Percentiles rank a stretch among this genome's conserved stretches.
These are phyloP conservation scores for Boeremia lycopersici DNA, from an alignment of 2,329 filamentous ascomycete genomes.

Conservation along the genomic window DNA sequence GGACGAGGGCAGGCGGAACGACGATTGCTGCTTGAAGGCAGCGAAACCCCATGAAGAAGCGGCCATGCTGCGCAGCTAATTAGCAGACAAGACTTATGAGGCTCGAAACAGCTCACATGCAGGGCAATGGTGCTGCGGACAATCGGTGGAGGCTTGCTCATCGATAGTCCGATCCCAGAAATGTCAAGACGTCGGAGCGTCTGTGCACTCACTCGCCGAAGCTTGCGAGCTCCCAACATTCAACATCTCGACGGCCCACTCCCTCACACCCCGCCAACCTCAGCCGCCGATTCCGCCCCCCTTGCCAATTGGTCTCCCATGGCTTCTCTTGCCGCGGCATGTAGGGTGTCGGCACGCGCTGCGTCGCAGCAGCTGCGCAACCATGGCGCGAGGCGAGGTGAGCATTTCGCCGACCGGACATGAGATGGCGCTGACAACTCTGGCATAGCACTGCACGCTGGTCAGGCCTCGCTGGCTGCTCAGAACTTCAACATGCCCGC, in stretches of 20 bases:
- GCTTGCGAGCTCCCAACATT: slow-evolving; percentile 43
- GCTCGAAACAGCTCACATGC: background rate
- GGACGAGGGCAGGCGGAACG: slow-evolving; percentile 41
- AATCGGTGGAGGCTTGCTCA: slow-evolving; percentile 3
- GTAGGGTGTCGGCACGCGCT: slow-evolving; percentile 67
- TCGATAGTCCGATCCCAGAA: slow-evolving; percentile 6
- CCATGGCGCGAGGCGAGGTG: slow-evolving; percentile 65
- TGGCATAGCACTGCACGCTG: slow-evolving; percentile 66
- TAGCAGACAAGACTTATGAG: background rate
- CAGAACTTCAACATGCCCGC: slow-evolving; percentile 92
- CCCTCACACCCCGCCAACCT: slow-evolving; percentile 20
- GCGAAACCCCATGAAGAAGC: slow-evolving; percentile 39
- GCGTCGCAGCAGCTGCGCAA: slow-evolving; percentile 59
- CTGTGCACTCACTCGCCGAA: slow-evolving; percentile 22
- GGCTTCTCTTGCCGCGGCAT: slow-evolving; percentile 70
- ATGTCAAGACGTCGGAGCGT: slow-evolving; percentile 12
- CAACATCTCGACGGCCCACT: slow-evolving; percentile 28
- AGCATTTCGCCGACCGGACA: slow-evolving; percentile 35
- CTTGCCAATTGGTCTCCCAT: slow-evolving; percentile 52
- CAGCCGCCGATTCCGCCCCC: slow-evolving; percentile 20
- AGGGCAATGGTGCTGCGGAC: background rate
- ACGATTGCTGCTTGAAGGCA: slow-evolving; percentile 32
- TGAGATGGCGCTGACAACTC: slow-evolving; percentile 26
- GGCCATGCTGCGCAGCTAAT: slow-evolving; percentile 30
- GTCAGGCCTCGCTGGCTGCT: slow-evolving; percentile 69